Base-by-base conservation (phyloP, 306 rosid species). In the Medicago arabica region DNA sequence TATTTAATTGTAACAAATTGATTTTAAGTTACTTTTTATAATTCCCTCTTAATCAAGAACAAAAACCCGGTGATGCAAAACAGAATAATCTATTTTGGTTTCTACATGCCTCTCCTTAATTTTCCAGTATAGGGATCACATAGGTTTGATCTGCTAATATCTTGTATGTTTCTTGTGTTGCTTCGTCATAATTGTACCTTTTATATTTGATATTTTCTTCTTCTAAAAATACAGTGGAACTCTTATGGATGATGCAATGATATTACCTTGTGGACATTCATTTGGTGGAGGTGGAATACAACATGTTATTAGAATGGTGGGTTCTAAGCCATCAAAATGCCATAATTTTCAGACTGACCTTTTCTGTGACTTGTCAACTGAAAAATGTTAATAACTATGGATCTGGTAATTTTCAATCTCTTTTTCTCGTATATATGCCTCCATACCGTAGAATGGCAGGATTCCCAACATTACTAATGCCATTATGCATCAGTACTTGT, bases 221-320 rank as follows among this genome's bases (percentile, higher is more conserved):
- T 68, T 83, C 65, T 82, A 16, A 76, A 64, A 81, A 78, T 86
- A 54, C 87, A 96, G 99, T 78, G 94, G 97, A 53, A 83, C 89
- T 75, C 96, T 96, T 25, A 96, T 96, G 99, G 96, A 96, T 47
- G 99, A 96, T 63, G 99, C 99, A 9, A 85, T 96, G 97, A 96
- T 96, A 89, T 82, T 96, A 81, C 92, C 99, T 47, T 96, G 99
- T 69, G 99, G 99, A n/a, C 99, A 96, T 87, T 96, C 99, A 65
- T 96, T 92, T 60, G 91, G 99, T 39, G 83, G 96, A 49, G 89
- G 90, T 65, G 99, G 99, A 80, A 87, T 92, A 82, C 90, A 89
- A 67, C 97, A 88, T 39, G 97, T 92, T 82, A 76, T 86, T 80
- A 88, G 92, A 85, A 80, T 86, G 93, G 99, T 96, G 95, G 90